Evolutionary conservation across 164 flowering plant genomes (phyloP).

Genomic region (Tetrastigma voinierianum): DNA sequence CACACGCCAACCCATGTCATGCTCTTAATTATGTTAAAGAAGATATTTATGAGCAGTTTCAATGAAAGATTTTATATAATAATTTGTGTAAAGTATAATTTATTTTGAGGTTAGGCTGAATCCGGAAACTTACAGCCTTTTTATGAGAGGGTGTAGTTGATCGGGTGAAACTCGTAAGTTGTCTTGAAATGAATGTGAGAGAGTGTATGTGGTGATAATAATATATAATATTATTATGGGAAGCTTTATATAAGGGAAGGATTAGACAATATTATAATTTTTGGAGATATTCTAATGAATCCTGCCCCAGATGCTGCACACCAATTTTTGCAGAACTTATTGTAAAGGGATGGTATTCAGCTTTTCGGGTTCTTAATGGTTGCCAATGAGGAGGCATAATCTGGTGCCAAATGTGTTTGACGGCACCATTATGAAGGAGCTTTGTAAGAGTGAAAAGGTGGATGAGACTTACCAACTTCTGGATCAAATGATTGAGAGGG

Average conservation of each 20-base stretch:
- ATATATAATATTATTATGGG: constrained; percentile 63
- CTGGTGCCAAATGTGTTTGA: constrained; percentile 65
- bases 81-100: no score
- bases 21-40: no score
- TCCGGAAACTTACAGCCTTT: constrained; percentile 64
- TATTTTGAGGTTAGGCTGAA: constrained; percentile 38
- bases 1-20: no score
- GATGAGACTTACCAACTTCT: constrained; percentile 77
- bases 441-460: constrained; percentile 48
- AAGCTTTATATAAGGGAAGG: constrained; percentile 66
- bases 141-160: constrained; percentile 75
- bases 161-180: constrained; percentile 42
- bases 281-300: constrained; percentile 46
- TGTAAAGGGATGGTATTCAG: constrained; percentile 65
- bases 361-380: constrained; percentile 64
- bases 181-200: constrained; percentile 71
- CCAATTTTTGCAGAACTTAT: constrained; percentile 64
- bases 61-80: no score
- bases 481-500: constrained; percentile 67
- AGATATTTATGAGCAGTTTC: no score
- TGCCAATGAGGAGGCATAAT: constrained; percentile 61
- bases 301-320: constrained; percentile 66
- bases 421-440: constrained; percentile 60
- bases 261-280: constrained; percentile 63
- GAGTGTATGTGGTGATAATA: constrained; percentile 62